Conservation (phyloP, 1,139 yeast species). For the Diutina sp. region DNA sequence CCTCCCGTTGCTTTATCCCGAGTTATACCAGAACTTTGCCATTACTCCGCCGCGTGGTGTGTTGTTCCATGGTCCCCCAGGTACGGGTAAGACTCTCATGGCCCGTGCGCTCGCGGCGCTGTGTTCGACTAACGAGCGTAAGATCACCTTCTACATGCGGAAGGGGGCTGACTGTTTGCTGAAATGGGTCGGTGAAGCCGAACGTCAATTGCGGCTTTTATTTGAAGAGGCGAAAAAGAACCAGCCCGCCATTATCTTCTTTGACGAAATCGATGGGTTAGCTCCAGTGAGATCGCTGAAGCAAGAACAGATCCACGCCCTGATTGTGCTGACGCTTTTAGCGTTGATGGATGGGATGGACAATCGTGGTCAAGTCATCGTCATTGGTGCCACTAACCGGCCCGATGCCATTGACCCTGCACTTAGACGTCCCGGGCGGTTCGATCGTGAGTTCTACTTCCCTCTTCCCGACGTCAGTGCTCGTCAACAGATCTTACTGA, state of each 20-base stretch:
- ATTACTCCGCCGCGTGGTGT: constrained; percentile 98
- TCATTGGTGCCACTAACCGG: constrained; percentile 95
- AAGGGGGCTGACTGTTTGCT: constrained; percentile 97
- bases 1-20: constrained; percentile 85
- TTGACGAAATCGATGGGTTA: constrained; percentile 95
- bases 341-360: constrained; percentile 99
- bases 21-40: constrained; percentile 76
- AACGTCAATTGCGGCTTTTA: constrained; percentile 75
- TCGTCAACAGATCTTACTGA: constrained; percentile 61
- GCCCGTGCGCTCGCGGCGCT: constrained; percentile 96
- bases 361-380: constrained; percentile 89
- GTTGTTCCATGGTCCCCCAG: constrained; percentile 97
- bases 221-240: constrained; percentile 95
- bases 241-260: constrained; percentile 90
- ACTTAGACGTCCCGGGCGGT: constrained; percentile 91
- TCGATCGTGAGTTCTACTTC: constrained; percentile 92
- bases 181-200: constrained; percentile 99
- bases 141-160: constrained; percentile 94
- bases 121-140: constrained; percentile 69
- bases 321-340: constrained; percentile 84
- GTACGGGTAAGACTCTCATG: constrained; percentile 97
- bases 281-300: constrained; percentile 97
- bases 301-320: constrained; percentile 96
- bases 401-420: constrained; percentile 99
- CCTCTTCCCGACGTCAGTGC: constrained; percentile 82